Percentiles rank a stretch among this genome's conserved stretches.
These are phyloP conservation scores for Colletotrichum sidae DNA, from an alignment of 2,329 filamentous ascomycete genomes.

Conservation along the genomic window DNA sequence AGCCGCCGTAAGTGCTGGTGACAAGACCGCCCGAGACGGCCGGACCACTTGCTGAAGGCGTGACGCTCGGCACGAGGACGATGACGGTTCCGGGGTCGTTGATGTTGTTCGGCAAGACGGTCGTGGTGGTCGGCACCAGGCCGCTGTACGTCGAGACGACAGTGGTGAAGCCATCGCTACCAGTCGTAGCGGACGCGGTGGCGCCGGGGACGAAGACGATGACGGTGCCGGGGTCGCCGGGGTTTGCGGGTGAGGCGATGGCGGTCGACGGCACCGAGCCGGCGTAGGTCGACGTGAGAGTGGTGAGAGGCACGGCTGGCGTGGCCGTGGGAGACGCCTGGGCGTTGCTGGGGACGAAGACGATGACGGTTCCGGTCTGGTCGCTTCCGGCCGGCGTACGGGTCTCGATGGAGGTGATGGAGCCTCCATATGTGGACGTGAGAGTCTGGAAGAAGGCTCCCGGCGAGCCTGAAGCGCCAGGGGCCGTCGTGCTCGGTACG, in stretches of 20 bases:
- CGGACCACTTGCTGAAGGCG: constrained; percentile 5
- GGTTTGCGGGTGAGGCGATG: constrained; percentile 25
- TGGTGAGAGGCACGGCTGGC: neutral
- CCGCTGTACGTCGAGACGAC: constrained; percentile 28
- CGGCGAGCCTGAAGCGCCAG: neutral
- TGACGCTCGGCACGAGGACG: constrained; percentile 20
- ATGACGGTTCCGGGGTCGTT: constrained; percentile 26
- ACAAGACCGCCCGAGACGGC: neutral
- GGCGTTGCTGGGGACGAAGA: constrained; percentile 25
- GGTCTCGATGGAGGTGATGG: constrained; percentile 20
- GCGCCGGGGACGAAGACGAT: constrained; percentile 21
- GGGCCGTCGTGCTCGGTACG: constrained; percentile 13
- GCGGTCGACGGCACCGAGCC: constrained; percentile 22
- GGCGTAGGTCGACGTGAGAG: constrained; percentile 21
- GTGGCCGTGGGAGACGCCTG: constrained; percentile 17
- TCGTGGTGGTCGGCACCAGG: constrained; percentile 18
- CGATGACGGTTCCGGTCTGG: constrained; percentile 22
- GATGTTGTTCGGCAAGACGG: constrained; percentile 21
- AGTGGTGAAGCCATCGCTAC: constrained; percentile 16
- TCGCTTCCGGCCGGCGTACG: constrained; percentile 14
- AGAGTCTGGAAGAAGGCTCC: constrained; percentile 17
- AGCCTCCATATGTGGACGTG: constrained; percentile 23
- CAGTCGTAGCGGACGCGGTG: neutral
- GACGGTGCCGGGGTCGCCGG: constrained; percentile 28
- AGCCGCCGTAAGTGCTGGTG: constrained; percentile 12